Evolutionary conservation across 1,284 basidiomycete genomes (phyloP).

Genomic region (Cystobasidiaceae sp.): DNA sequence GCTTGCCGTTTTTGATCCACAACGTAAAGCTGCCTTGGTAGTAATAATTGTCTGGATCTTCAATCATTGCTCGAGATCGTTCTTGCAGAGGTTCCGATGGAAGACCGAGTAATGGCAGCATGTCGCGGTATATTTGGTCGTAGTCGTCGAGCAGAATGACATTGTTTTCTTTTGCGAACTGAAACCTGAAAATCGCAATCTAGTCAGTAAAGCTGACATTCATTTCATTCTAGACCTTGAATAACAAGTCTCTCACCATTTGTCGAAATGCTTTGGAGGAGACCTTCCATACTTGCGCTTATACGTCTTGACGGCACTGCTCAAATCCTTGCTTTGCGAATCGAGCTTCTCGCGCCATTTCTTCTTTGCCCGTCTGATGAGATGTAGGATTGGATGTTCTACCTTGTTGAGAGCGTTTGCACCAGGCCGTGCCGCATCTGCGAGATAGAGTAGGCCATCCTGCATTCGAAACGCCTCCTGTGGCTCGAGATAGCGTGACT

Average conservation of each 20-base stretch:
- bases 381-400: conserved; percentile 40
- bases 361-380: conserved; percentile 40
- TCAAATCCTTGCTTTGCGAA: conserved; percentile 40
- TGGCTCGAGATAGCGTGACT: not conserved
- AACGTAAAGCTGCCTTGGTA: conserved; percentile 40
- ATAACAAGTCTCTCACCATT: conserved; percentile 37
- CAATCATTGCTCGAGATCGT: conserved; percentile 34
- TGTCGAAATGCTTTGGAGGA: conserved; percentile 44
- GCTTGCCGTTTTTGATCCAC: conserved; percentile 33
- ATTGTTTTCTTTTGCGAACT: conserved; percentile 41
- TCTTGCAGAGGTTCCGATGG: conserved; percentile 35
- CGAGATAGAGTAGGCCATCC: conserved; percentile 13
- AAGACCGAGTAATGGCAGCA: conserved; percentile 42
- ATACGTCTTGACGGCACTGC: conserved; percentile 42
- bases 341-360: conserved; percentile 39
- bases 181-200: conserved; percentile 43
- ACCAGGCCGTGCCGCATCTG: conserved; percentile 22
- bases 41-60: conserved; percentile 35
- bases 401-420: conserved; percentile 21
- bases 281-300: conserved; percentile 37
- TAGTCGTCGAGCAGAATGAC: conserved; percentile 45
- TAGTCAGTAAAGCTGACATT: not conserved
- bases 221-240: not conserved
- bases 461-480: conserved; percentile 9
- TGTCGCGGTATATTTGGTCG: conserved; percentile 43